Evolutionary conservation across 306 rosid species (phyloP), one percentile per base, ranked within the genome.

Genomic region (Rosa lucieae): DNA sequence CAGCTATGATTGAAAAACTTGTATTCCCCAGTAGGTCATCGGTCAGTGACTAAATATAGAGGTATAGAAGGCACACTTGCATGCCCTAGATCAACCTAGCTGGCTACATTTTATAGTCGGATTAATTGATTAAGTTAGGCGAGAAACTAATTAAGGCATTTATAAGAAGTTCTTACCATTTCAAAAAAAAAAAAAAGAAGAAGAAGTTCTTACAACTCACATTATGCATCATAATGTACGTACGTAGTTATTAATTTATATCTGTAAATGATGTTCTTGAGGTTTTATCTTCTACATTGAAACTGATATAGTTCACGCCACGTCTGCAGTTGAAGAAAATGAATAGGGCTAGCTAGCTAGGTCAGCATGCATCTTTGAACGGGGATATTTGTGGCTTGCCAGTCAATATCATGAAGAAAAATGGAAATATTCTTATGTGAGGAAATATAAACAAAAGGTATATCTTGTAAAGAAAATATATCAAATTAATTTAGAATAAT

Each of bases 391-490:
- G 12, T 80, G 78, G 87, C 77, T 74, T 80, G 84, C 69, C 84
- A 81, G 81, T 85, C 87, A 79, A 67, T 61, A 84, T 85, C 80
- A 81, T 84, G 87, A 89, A 89, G 82, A 35, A 42, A 84, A 87
- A 82, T 26, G 77, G 87, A 91, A 92, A 89, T 89, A 90, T 90
- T 87, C 86, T 83, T 77, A 81, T 70, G 82, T 11, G 80, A 82
- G 86, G 82, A 78, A 87, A 79, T n/a, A 53, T 72, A 49, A 18
- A 56, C 75, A 63, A 65, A 37, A 35, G 9, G 23, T 5, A 15
- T 35, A 61, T 32, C 17, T 62, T 26, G 67, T 62, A 59, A 11
- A 26, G 44, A 55, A 20, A 9, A 56, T n/a, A 8, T 56, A 44
- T 44, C 47, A 44, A 44, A 7, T 1, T 44, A 44, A 44, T 44